phyloP scores from a whole-genome alignment of 352 stramenopile species.

The Phytophthora cactorum region DNA sequence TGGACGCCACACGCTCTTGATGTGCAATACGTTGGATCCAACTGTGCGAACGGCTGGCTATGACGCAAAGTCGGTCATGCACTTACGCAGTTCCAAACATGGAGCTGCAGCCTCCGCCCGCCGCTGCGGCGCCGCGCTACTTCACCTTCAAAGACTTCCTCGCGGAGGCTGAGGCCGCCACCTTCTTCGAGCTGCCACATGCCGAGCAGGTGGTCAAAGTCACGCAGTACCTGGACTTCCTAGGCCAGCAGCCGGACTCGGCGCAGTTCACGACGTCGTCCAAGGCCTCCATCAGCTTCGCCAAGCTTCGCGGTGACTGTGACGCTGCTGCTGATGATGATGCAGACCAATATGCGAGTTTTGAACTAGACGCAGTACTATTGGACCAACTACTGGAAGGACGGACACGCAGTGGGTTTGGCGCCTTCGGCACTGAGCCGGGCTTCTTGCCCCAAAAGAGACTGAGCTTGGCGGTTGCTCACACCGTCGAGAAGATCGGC shows the following conservation, averaged over 20 bases:
- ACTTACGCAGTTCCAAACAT: conserved; percentile 10
- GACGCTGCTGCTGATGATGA: neutral
- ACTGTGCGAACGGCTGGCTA: conserved; percentile 18
- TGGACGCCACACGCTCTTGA: conserved; percentile 11
- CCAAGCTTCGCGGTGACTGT: conserved; percentile 15
- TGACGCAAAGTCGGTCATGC: conserved; percentile 26
- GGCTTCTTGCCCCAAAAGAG: conserved; percentile 68
- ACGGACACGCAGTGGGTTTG: conserved; percentile 71
- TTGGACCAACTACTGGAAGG: conserved; percentile 48
- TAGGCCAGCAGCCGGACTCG: conserved; percentile 49
- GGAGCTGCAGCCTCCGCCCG: neutral
- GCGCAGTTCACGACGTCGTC: conserved; percentile 62
- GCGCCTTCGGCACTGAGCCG: conserved; percentile 66
- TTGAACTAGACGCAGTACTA: conserved; percentile 21
- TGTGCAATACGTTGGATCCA: conserved; percentile 20
- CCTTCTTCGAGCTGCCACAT: conserved; percentile 65
- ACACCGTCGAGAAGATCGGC: conserved; percentile 55
- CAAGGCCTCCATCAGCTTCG: conserved; percentile 62
- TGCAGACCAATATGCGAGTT: neutral
- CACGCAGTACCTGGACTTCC: conserved; percentile 68
- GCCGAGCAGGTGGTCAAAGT: conserved; percentile 62
- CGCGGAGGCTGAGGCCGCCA: conserved; percentile 41
- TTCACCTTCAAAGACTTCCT: conserved; percentile 79
- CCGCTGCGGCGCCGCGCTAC: conserved; percentile 31
- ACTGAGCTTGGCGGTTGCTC: conserved; percentile 70